A percentile compares a stretch with the other conserved stretches of the same genome.
Evolutionary conservation across 495 filamentous ascomycete genomes (phyloP).

Genomic region (Annulohypoxylon bovei): DNA sequence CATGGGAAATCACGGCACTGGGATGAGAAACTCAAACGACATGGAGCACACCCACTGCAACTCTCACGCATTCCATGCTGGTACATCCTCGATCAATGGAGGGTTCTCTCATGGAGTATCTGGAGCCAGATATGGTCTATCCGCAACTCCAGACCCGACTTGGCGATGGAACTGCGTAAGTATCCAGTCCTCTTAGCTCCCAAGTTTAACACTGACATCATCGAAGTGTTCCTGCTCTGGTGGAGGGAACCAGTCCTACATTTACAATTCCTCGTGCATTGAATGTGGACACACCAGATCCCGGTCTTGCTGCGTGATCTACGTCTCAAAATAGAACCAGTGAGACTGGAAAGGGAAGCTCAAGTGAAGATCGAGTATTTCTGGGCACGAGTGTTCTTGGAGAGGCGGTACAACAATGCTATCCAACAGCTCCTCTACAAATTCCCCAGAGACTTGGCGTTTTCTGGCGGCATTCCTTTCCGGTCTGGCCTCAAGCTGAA

Average conservation of each 20-base stretch:
- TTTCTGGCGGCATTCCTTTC: not conserved
- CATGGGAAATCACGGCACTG: not conserved
- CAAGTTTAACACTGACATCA: slow-evolving; percentile 7
- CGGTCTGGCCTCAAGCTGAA: not conserved
- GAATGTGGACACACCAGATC: slow-evolving; percentile 1
- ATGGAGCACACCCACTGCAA: not conserved
- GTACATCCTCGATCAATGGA: not conserved
- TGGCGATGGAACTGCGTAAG: slow-evolving; percentile 38
- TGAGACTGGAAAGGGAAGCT: not conserved
- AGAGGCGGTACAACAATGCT: not conserved
- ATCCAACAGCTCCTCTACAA: not conserved
- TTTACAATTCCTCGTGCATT: not conserved
- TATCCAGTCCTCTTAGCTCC: not conserved
- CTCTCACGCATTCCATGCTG: not conserved
- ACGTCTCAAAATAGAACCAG: not conserved
- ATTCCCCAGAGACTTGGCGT: not conserved
- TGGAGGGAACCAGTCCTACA: slow-evolving; percentile 16
- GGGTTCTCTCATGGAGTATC: not conserved
- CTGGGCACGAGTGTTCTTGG: not conserved
- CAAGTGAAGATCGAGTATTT: not conserved
- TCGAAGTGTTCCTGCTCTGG: slow-evolving; percentile 12
- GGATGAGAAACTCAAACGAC: not conserved
- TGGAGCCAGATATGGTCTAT: not conserved
- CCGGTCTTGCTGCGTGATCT: not conserved
- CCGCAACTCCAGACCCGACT: not conserved